A percentile compares a stretch with the other conserved stretches of the same genome.
Evolutionary conservation across 768 basidiomycete species (phyloP).

Genomic region (Erythrobasidium yunnanense): DNA sequence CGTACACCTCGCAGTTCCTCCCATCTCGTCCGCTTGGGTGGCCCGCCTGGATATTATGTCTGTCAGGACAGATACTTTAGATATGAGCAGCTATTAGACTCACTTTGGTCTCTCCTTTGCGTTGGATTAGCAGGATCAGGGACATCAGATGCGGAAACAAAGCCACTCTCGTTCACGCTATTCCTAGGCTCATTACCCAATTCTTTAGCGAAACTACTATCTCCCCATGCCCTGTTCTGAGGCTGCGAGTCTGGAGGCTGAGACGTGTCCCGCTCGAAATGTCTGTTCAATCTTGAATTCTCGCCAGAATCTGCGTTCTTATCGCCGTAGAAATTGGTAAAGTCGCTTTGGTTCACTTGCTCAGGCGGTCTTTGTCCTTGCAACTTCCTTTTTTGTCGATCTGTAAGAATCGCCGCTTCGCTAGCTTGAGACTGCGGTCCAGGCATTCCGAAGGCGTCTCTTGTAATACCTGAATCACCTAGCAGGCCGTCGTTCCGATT

Average conservation of each 20-base stretch:
- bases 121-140: not conserved
- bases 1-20: slow-evolving; percentile 15
- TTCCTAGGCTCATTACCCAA: not conserved
- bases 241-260: not conserved
- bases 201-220: not conserved
- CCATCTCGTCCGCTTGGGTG: not conserved
- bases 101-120: not conserved
- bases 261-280: not conserved
- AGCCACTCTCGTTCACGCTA: not conserved
- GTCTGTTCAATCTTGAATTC: not conserved
- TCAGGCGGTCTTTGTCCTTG: not conserved
- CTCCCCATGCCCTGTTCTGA: not conserved
- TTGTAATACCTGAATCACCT: too few species aligned
- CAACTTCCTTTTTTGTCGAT: slow-evolving; percentile 4
- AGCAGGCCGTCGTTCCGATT: not conserved
- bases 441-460: too few species aligned
- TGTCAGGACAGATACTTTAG: not conserved
- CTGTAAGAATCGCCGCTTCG: not conserved
- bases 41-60: not conserved
- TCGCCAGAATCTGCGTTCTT: not conserved
- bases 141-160: not conserved
- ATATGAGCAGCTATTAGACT: not conserved
- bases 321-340: not conserved
- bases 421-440: not conserved
- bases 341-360: not conserved